Evolutionary conservation across 345 rosid species (phyloP).

Genomic region (Linum lewisii): DNA sequence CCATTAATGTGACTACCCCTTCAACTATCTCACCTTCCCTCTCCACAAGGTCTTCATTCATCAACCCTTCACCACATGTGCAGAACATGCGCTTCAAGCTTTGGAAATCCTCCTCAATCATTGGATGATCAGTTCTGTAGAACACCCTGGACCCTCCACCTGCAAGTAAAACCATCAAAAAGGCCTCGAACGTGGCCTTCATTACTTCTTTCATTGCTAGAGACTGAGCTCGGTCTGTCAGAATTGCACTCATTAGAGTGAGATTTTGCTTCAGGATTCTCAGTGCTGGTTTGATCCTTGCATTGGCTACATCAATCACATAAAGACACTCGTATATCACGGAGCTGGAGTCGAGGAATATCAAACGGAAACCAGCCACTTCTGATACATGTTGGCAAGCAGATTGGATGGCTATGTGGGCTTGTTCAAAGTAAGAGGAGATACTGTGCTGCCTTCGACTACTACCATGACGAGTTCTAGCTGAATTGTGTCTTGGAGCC

Average conservation of each 20-base stretch:
- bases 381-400: slow-evolving; percentile 80
- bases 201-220: slow-evolving; percentile 68
- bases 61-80: slow-evolving; percentile 68
- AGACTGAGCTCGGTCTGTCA: slow-evolving; percentile 62
- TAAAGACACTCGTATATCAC: slow-evolving; percentile 70
- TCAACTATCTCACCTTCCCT: slow-evolving; percentile 67
- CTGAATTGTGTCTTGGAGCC: slow-evolving; percentile 36
- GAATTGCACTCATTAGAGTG: slow-evolving; percentile 56
- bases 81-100: slow-evolving; percentile 56
- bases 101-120: slow-evolving; percentile 63
- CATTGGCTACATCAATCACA: slow-evolving; percentile 40
- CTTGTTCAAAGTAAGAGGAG: slow-evolving; percentile 49
- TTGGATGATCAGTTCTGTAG: slow-evolving; percentile 38
- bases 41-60: slow-evolving; percentile 50
- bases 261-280: slow-evolving; percentile 64
- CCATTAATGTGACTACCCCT: slow-evolving; percentile 64
- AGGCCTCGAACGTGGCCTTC: slow-evolving; percentile 72
- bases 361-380: slow-evolving; percentile 76
- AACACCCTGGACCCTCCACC: slow-evolving; percentile 59
- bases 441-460: slow-evolving; percentile 19
- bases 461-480: slow-evolving; percentile 10
- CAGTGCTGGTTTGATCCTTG: slow-evolving; percentile 56
- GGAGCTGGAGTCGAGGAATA: slow-evolving; percentile 63
- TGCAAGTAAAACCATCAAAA: slow-evolving; percentile 75
- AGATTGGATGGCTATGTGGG: slow-evolving; percentile 48